Evolutionary conservation across 805 yeast species (phyloP), one percentile per base, ranked within the genome.

Genomic region (Jamesozyma hellenica): DNA sequence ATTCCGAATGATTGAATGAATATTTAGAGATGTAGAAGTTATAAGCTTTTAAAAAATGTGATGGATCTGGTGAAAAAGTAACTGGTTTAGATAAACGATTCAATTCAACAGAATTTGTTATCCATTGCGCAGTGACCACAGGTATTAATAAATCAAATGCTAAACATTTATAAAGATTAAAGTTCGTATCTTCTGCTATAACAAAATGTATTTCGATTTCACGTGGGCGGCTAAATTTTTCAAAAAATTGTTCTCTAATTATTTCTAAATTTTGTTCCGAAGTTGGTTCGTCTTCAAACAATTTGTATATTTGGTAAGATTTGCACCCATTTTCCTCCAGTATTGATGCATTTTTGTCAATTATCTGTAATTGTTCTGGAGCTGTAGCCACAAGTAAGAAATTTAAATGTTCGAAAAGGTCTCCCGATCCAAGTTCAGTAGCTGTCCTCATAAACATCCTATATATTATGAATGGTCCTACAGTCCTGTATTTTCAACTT

Each of bases 21-120:
- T 75, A 56, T 21, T 74, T 72, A 7, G 82, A 76, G 12, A 76
- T 68, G 43, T 86, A 75, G 1, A 84, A 64, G 45, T 74, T 72
- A 13, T 75, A 71, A 36, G 73, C 72, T 43, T 75, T 75, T 55
- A 87, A 65, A 44, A 81, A 71, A 41, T 71, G 74, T 19, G 63
- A 64, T 8, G 84, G 81, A 52, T 80, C 80, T 0, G 95, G 94
- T n/a, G 82, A 74, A 55, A 72, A 85, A 1, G 36, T 32, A 4
- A 45, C 39, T 4, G 58, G 48, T 31, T 54, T 45, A 12, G 47
- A 39, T 14, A 48, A 41, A 29, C 49, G 48, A 15, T 45, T 42
- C 13, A 45, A 37, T 5, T 44, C 25, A 4, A 50, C 36, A 27
- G 56, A 56, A 13, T 42, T 43, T 23, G 41, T 17, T 15, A 53